Conservation (phyloP, 768 basidiomycete species). For the Cantharellus cinnabarinus region DNA sequence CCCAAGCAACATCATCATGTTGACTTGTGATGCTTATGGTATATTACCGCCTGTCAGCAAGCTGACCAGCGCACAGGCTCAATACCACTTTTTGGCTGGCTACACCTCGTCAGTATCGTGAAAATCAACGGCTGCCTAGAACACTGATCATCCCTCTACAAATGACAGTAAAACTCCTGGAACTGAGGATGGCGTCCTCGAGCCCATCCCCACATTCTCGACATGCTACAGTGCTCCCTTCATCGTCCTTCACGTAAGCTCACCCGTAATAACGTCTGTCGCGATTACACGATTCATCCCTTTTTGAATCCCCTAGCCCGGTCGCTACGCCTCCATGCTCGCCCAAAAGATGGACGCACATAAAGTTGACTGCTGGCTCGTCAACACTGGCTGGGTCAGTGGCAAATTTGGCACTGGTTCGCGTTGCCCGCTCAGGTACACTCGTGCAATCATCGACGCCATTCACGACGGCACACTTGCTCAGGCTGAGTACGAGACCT, state of each 20-base stretch:
- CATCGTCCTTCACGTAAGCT: constrained; percentile 62
- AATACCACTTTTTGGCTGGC: constrained; percentile 93
- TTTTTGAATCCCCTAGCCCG: constrained; percentile 28
- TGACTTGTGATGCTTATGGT: constrained; percentile 96
- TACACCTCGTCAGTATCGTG: constrained; percentile 57
- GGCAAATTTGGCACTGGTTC: constrained; percentile 86
- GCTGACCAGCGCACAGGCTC: constrained; percentile 83
- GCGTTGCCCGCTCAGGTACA: constrained; percentile 91
- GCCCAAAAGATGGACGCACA: constrained; percentile 80
- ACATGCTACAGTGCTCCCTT: constrained; percentile 99
- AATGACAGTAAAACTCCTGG: constrained; percentile 76
- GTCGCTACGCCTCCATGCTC: constrained; percentile 92
- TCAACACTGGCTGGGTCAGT: constrained; percentile 96
- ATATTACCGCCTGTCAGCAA: constrained; percentile 91
- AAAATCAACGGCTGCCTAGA: not conserved
- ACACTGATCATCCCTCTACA: not conserved
- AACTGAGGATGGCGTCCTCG: constrained; percentile 92
- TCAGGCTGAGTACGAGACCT: constrained; percentile 69
- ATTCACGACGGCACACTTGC: constrained; percentile 87
- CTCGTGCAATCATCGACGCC: constrained; percentile 89
- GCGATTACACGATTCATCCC: not conserved
- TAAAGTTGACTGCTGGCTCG: constrained; percentile 88
- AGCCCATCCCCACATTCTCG: constrained; percentile 97
- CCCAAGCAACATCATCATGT: constrained; percentile 88
- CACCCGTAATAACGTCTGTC: not conserved